These are phyloP conservation scores for Dioscorea alata DNA, from an alignment of 106 monocot genomes.

Conservation along the genomic window DNA sequence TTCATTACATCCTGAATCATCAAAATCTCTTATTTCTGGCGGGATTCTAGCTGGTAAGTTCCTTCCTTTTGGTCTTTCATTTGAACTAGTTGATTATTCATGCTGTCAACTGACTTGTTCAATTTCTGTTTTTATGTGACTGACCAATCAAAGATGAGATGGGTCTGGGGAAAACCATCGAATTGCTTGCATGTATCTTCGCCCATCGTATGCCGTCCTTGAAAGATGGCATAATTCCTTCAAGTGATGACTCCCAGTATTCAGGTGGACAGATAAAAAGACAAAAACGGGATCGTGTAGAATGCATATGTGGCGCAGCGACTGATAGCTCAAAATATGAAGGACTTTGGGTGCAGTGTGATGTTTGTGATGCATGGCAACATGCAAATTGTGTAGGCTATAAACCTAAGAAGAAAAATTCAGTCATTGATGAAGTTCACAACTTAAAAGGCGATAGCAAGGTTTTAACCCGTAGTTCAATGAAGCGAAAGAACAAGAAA, in stretches of 20 bases:
- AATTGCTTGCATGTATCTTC: slow-evolving; percentile 85
- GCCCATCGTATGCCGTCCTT: slow-evolving; percentile 34
- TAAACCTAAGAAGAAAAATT: slow-evolving; percentile 40
- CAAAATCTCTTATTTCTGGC: slow-evolving; percentile 52
- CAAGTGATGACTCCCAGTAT: slow-evolving; percentile 15
- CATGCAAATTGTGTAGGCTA: slow-evolving; percentile 95
- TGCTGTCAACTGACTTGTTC: not conserved
- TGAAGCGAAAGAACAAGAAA: slow-evolving; percentile 18
- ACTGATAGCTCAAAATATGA: slow-evolving; percentile 60
- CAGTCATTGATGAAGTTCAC: slow-evolving; percentile 12
- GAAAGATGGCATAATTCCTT: slow-evolving; percentile 19
- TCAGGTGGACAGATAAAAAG: slow-evolving; percentile 40
- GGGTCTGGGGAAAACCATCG: slow-evolving; percentile 98
- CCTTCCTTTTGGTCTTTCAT: not conserved
- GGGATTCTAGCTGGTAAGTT: slow-evolving; percentile 91
- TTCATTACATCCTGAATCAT: slow-evolving; percentile 49
- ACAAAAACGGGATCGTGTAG: slow-evolving; percentile 82
- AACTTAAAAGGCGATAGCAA: slow-evolving; percentile 8
- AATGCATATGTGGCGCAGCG: slow-evolving; percentile 92
- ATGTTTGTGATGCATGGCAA: slow-evolving; percentile 97
- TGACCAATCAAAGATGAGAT: slow-evolving; percentile 72
- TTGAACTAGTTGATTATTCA: not conserved
- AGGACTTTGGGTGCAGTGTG: slow-evolving; percentile 98
- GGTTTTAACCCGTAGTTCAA: slow-evolving; percentile 13
- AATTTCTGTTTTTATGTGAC: not conserved